Evolutionary conservation across 345 rosid species (phyloP), one percentile per base, ranked within the genome.

Genomic region (Eucalyptus pauciflora): DNA sequence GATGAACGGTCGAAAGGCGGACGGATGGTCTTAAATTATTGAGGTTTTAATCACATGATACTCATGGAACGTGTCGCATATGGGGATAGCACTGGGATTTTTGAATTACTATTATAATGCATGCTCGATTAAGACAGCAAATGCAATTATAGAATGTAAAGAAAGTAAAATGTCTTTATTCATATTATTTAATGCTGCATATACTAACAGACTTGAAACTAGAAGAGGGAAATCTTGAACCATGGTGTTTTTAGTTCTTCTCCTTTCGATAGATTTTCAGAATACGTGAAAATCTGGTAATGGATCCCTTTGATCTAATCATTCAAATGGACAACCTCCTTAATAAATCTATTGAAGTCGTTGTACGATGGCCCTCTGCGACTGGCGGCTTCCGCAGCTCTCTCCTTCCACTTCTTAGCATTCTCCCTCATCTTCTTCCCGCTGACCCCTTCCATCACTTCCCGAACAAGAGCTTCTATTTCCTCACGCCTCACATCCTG

Each of bases 391-490:
- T 33, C 90, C 89, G 60, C 87, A 4, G 91, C 92, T 89, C 86
- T 90, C 85, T 50, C 89, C 88, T 89, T 91, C 92, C 93, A 93
- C 22, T 58, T 89, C 81, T 89, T 43, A 22, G 94, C 92, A 37
- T 87, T 91, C 27, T 71, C 31, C 87, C 46, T 92, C 90, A 86
- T 87, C 29, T 31, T 51, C 88, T 89, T 87, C 25, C 94, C 89
- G 4, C 87, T 29, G 1, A 62, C 80, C 14, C 92, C 90, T 56
- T 56, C 86, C 89, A 87, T 90, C 90, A 91, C 89, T 43, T 90
- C 90, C 87, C 33, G 91, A 27, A 90, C 89, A 3, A 91, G 62
- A 46, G 7, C 16, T 50, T 89, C 91, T n/a, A 90, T 60, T 13
- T 91, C 91, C 13, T 92, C 58, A 7, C 91, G 37, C 89, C 89